A percentile compares a stretch with the other conserved stretches of the same genome.
Evolutionary conservation across 371 early-diverging fungal species (phyloP).

Genomic region (Saksenaea vasiformis): DNA sequence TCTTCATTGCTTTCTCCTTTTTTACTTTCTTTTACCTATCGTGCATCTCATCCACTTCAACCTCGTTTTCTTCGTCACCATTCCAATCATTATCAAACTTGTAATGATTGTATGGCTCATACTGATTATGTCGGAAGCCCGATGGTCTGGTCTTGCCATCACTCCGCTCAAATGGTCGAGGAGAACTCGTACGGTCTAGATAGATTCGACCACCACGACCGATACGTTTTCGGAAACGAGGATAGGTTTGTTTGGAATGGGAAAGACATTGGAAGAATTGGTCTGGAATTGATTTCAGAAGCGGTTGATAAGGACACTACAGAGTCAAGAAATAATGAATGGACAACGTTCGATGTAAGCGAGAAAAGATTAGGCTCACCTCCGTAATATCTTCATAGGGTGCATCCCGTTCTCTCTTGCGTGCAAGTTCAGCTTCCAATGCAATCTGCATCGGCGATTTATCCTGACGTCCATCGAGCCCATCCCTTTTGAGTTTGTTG

Average conservation of each 20-base stretch:
- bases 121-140: slow-evolving; percentile 19
- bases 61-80: slow-evolving; percentile 34
- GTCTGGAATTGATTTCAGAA: slow-evolving; percentile 37
- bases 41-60: slow-evolving; percentile 30
- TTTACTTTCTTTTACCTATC: slow-evolving; percentile 30
- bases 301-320: slow-evolving; percentile 56
- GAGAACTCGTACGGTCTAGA: slow-evolving; percentile 43
- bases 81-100: slow-evolving; percentile 39
- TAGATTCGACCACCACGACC: slow-evolving; percentile 67
- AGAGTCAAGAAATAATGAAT: background rate
- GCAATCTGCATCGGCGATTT: slow-evolving; percentile 43
- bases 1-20: background rate
- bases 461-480: slow-evolving; percentile 26
- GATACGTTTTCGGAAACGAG: slow-evolving; percentile 52
- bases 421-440: slow-evolving; percentile 55
- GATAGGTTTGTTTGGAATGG: slow-evolving; percentile 8
- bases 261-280: slow-evolving; percentile 33
- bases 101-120: slow-evolving; percentile 28
- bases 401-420: slow-evolving; percentile 53
- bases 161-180: background rate
- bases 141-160: slow-evolving; percentile 32
- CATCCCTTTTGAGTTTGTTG: slow-evolving; percentile 43
- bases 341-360: background rate
- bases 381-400: slow-evolving; percentile 61
- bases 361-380: slow-evolving; percentile 26